Conservation (phyloP, 805 yeast species). For the Cyberlindnera petersonii region DNA sequence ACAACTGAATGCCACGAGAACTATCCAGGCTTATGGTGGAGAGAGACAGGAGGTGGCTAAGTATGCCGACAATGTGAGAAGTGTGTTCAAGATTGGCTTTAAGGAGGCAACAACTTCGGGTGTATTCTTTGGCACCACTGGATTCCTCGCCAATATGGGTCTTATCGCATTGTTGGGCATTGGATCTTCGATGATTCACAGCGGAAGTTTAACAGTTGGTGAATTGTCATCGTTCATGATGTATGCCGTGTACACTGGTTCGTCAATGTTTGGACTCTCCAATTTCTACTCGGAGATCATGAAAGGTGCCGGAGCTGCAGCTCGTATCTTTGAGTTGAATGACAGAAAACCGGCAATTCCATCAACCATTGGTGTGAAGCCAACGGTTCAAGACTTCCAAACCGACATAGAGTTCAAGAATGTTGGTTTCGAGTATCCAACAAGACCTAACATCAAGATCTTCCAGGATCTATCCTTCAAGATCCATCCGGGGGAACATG, state of each 20-base stretch:
- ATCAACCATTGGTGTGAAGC: conserved; percentile 56
- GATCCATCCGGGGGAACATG: conserved; percentile 77
- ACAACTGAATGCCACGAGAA: conserved; percentile 76
- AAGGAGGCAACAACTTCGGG: conserved; percentile 80
- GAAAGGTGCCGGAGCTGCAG: conserved; percentile 97
- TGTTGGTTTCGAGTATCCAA: conserved; percentile 76
- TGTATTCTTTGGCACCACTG: conserved; percentile 71
- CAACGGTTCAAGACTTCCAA: conserved; percentile 30
- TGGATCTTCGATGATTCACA: conserved; percentile 78
- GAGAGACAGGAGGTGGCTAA: conserved; percentile 73
- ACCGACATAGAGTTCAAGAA: conserved; percentile 55
- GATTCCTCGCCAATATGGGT: conserved; percentile 78
- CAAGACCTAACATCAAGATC: conserved; percentile 67
- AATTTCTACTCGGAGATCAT: conserved; percentile 89
- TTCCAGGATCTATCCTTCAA: conserved; percentile 57
- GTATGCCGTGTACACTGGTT: conserved; percentile 92
- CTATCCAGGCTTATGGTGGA: conserved; percentile 89
- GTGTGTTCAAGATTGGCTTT: conserved; percentile 63
- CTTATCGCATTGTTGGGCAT: conserved; percentile 70
- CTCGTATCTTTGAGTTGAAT: conserved; percentile 81
- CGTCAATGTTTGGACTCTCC: conserved; percentile 88
- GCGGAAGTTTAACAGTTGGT: conserved; percentile 77
- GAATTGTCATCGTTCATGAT: conserved; percentile 89
- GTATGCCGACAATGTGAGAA: conserved; percentile 67
- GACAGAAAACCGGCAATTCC: conserved; percentile 72